phyloP scores from a whole-genome alignment of 2,329 filamentous ascomycete species.

The Aspergillus sojae region DNA sequence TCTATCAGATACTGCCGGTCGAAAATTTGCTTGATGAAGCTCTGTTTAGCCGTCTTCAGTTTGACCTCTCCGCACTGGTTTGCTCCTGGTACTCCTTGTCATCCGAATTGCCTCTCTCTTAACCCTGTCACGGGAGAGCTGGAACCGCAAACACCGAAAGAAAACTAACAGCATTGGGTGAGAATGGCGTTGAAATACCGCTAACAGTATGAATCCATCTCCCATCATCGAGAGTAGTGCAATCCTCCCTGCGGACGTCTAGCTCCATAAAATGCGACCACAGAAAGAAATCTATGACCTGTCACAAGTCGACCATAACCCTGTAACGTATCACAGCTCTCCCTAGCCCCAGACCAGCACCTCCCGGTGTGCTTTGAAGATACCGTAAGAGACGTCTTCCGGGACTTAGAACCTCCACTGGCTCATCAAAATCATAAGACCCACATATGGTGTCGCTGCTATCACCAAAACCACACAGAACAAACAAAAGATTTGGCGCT shows the following conservation, averaged over 20 bases:
- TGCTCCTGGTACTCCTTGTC: neutral
- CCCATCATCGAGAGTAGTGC: neutral
- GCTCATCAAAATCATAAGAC: neutral
- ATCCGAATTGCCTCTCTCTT: neutral
- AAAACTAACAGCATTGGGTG: neutral
- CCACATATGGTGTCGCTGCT: neutral
- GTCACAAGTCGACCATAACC: neutral
- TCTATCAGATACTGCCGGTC: neutral
- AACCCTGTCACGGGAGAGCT: neutral
- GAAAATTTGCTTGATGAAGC: neutral
- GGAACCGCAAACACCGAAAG: too few species aligned
- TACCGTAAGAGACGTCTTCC: neutral
- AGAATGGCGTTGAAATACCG: neutral
- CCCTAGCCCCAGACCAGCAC: neutral
- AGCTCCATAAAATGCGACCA: neutral
- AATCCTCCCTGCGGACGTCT: too few species aligned
- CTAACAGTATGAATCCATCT: neutral
- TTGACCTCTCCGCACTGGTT: neutral
- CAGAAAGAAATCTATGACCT: neutral
- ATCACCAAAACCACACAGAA: neutral
- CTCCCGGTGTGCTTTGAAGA: neutral
- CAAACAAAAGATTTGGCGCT: neutral
- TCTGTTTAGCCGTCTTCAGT: neutral
- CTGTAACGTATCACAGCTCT: neutral
- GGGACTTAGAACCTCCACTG: neutral